Evolutionary conservation across 257 asterid species (phyloP), one percentile per base, ranked within the genome.

Genomic region (Handroanthus guayacan): DNA sequence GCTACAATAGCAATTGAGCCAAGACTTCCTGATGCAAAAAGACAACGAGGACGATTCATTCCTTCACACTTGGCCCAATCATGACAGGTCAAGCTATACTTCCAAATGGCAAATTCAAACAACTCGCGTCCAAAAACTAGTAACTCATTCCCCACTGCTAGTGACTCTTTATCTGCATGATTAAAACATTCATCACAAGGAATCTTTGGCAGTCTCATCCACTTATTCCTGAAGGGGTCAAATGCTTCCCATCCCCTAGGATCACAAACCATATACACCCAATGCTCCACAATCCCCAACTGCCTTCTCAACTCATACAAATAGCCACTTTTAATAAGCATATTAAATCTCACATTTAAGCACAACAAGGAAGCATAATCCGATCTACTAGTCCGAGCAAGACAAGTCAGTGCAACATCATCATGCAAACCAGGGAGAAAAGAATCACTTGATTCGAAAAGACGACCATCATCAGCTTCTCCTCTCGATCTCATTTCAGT

Each of bases 161-260:
- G 80, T 4, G 98, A 93, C 79, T 93, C 98, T 69, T 93, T 93
- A 75, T 93, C 98, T 1, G 95, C 95, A 45, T 71, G 82, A 76
- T 91, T 89, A 43, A 93, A 93, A 77, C 98, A 93, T 54, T 91
- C 95, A 72, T 93, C 98, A 55, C 97, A 93, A 0, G 98, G 97
- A 41, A 93, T 87, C 67, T 84, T 93, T 0, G 96, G 98, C 82
- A 91, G 80, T 63, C 86, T 85, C 88, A 83, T 85, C 98, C 98
- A 93, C 68, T 84, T 93, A 14, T 91, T 79, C 54, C 88, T 80
- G 56, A 84, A 86, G 45, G 94, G 97, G 79, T 93, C 94, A 41
- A 93, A 93, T 0, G 96, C 98, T 83, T 93, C 98, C 98, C 98
- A 93, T 52, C 91, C 98, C 84, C 96, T 85, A 1, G 96, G 98